phyloP scores from a whole-genome alignment of 768 basidiomycete species.

The Leccinellum luteum region DNA sequence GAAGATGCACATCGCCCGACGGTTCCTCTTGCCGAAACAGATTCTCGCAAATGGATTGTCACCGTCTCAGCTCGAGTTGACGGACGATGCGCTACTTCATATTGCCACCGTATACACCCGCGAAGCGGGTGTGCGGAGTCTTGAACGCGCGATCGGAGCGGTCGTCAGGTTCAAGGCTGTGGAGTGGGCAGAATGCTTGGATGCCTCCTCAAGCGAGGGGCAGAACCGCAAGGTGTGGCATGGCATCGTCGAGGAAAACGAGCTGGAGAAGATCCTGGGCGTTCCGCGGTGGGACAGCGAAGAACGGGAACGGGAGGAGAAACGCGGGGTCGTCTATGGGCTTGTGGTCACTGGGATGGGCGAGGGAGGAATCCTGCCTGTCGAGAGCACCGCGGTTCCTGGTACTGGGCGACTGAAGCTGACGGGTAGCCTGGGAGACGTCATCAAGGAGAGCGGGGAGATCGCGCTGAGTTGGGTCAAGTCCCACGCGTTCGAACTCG shows the following conservation, averaged over 20 bases:
- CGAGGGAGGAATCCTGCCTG: slow-evolving; percentile 80
- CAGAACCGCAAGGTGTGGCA: slow-evolving; percentile 46
- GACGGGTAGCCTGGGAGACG: slow-evolving; percentile 85
- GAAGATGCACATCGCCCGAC: slow-evolving; percentile 85
- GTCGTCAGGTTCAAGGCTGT: slow-evolving; percentile 94
- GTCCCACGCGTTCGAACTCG: slow-evolving; percentile 75
- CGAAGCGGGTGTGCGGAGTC: slow-evolving; percentile 89
- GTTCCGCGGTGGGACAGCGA: slow-evolving; percentile 77
- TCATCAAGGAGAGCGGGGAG: slow-evolving; percentile 90
- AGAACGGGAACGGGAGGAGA: slow-evolving; percentile 71
- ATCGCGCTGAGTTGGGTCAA: slow-evolving; percentile 93
- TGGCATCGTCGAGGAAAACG: slow-evolving; percentile 56
- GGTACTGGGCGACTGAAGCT: slow-evolving; percentile 71
- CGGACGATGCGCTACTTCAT: slow-evolving; percentile 65
- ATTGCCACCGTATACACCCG: slow-evolving; percentile 81
- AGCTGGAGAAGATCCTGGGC: slow-evolving; percentile 84
- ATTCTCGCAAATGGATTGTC: slow-evolving; percentile 73
- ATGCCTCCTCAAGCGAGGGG: slow-evolving; percentile 18
- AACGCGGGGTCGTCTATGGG: slow-evolving; percentile 78
- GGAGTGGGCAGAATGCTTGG: slow-evolving; percentile 73
- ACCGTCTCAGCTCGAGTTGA: slow-evolving; percentile 57
- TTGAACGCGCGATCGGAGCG: slow-evolving; percentile 83
- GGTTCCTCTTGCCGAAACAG: slow-evolving; percentile 90
- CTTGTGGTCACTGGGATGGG: slow-evolving; percentile 87
- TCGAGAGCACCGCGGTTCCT: slow-evolving; percentile 79